Evolutionary conservation across 257 asterid genomes (phyloP).

Genomic region (Nicotiana tomentosiformis): DNA sequence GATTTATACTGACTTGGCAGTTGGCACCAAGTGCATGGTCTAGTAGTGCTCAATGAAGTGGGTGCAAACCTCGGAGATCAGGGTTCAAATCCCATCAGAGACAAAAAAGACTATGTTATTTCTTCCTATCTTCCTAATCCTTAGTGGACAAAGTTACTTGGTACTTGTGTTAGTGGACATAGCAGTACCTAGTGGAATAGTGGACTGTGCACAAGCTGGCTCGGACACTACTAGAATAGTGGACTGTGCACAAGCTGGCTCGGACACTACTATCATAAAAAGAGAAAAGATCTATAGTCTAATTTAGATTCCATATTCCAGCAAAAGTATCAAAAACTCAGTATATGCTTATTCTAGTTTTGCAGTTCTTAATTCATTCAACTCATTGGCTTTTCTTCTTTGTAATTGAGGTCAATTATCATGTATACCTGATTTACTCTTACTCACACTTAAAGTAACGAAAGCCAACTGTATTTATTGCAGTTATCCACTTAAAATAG

Average conservation of each 20-base stretch:
- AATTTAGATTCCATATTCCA: background rate
- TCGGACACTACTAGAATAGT: background rate
- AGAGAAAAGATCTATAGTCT: background rate
- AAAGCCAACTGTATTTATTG: background rate
- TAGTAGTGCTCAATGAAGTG: background rate
- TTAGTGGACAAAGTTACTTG: background rate
- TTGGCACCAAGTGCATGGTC: background rate
- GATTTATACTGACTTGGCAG: background rate
- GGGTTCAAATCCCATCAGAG: background rate
- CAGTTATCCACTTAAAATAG: background rate
- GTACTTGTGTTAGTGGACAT: background rate
- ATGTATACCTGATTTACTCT: background rate
- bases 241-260: background rate
- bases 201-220: background rate
- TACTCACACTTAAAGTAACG: background rate
- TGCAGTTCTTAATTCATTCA: background rate
- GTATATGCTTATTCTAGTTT: background rate
- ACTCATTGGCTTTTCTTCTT: background rate
- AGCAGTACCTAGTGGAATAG: background rate
- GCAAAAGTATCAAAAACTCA: background rate
- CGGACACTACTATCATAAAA: background rate
- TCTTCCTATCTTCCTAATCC: background rate
- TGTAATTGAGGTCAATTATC: background rate
- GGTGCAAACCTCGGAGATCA: background rate
- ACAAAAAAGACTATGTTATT: background rate